These are phyloP conservation scores for Elaeis guineensis DNA, from an alignment of 176 grass and related monocot species.

Conservation along the genomic window DNA sequence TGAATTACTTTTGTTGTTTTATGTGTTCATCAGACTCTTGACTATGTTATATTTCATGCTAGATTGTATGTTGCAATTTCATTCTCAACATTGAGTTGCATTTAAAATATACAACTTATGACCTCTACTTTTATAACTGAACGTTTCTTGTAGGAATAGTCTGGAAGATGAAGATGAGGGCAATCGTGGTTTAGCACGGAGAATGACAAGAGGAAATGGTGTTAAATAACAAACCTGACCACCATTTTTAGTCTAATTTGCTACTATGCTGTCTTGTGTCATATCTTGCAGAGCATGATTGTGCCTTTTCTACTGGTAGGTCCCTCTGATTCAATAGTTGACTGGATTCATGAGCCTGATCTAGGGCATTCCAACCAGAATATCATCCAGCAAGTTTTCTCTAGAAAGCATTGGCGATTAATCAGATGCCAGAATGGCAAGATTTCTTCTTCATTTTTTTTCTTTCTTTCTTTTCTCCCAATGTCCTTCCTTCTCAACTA, in stretches of 20 bases:
- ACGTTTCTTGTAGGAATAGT: slow-evolving; percentile 35
- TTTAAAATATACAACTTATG: not conserved
- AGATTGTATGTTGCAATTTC: no score
- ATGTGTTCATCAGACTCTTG: no score
- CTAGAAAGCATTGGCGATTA: slow-evolving; percentile 83
- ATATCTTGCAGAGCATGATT: slow-evolving; percentile 7
- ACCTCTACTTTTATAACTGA: slow-evolving; percentile 11
- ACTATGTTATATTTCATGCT: no score
- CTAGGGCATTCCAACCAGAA: slow-evolving; percentile 52
- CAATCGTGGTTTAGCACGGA: slow-evolving; percentile 33
- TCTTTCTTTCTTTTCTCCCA: not conserved
- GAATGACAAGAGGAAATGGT: slow-evolving; percentile 85
- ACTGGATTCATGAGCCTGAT: slow-evolving; percentile 83
- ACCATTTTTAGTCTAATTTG: not conserved
- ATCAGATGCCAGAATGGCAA: slow-evolving; percentile 94
- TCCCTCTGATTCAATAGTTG: slow-evolving; percentile 71
- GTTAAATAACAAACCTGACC: not conserved
- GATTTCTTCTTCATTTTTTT: slow-evolving; percentile 11
- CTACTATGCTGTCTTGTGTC: not conserved
- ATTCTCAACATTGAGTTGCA: no score
- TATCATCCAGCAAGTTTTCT: slow-evolving; percentile 40
- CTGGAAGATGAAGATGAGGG: slow-evolving; percentile 80
- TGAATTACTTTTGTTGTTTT: no score
- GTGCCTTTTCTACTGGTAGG: slow-evolving; percentile 41
- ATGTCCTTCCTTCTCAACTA: no score